A percentile compares a stretch with the other conserved stretches of the same genome.
phyloP scores from a whole-genome alignment of 805 yeast genomes.

The Diddensiella caesifluorescens region DNA sequence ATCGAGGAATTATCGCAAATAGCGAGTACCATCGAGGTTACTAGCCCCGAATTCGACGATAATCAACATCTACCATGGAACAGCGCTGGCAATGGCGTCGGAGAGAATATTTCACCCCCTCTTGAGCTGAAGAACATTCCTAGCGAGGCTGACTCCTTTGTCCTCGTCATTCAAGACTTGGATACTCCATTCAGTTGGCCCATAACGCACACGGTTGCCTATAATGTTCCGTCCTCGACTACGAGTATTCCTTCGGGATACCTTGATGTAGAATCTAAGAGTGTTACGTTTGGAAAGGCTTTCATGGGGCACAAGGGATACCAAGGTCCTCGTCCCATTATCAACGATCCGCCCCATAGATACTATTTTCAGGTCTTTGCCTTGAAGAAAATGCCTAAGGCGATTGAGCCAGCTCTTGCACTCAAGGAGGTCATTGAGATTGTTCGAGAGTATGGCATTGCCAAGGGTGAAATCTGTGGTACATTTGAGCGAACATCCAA shows the following conservation, averaged over 20 bases:
- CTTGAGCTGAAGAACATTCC: constrained; percentile 15
- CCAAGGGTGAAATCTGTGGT: constrained; percentile 15
- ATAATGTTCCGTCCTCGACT: constrained; percentile 9
- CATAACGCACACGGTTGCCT: constrained; percentile 12
- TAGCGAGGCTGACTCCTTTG: constrained; percentile 9
- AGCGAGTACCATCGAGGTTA: constrained; percentile 13
- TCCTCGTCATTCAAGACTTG: constrained; percentile 17
- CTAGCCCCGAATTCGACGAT: constrained; percentile 17
- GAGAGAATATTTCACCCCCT: constrained; percentile 15
- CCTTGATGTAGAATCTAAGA: background rate
- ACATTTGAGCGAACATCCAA: constrained; percentile 18
- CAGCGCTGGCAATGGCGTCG: constrained; percentile 15
- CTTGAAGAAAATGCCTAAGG: constrained; percentile 4
- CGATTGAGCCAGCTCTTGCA: constrained; percentile 2
- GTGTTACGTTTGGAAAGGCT: constrained; percentile 13
- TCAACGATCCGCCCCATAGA: constrained; percentile 19
- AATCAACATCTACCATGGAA: constrained; percentile 17
- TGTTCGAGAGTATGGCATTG: constrained; percentile 9
- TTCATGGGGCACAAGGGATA: constrained; percentile 16
- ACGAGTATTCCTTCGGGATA: constrained; percentile 7
- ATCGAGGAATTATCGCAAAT: background rate
- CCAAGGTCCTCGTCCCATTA: constrained; percentile 19
- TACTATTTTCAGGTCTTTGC: constrained; percentile 20
- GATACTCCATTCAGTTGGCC: constrained; percentile 21
- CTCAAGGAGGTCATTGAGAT: constrained; percentile 1